Evolutionary conservation across 495 filamentous ascomycete genomes (phyloP), one percentile per base, ranked within the genome.

Genomic region (Oleoguttula mirabilis): DNA sequence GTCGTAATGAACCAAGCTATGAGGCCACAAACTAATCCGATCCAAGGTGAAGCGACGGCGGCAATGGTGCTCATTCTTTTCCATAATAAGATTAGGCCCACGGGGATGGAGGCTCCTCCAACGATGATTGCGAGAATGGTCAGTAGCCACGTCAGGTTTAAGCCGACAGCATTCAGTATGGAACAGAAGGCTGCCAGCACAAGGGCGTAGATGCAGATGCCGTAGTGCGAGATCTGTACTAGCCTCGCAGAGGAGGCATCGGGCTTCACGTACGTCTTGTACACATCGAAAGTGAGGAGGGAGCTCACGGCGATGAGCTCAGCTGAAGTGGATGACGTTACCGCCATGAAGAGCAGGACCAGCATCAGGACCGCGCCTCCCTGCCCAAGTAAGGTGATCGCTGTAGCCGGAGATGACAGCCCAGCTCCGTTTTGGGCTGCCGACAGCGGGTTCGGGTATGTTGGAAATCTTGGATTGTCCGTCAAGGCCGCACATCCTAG

Each of bases 211-310:
- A 66, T 14, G 5, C 61, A 54, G 36, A 77, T 66, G 21, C 57
- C 58, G 38, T 55, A 55, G 51, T 74, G 71, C 37, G 63, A 67
- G 37, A 71, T 57, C 21, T 54, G 54, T 30, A 75, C 63, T 3
- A 77, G 58, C 14, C 63, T 54, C 4, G 55, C 53, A 5, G 65
- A 61, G 3, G 57, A 59, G 10, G 69, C 63, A 21, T 46, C 42
- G 11, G 66, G 69, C 10, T 66, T 68, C 50, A 68, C 56, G 52
- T 75, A 75, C 3, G 63, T 66, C 46, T 69, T 67, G 58, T 74
- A 76, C 41, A 75, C 52, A 47, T 75, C 70, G 47, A 72, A 76
- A 10, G 69, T 72, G 36, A 73, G 48, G 12, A 76, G 61, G 1
- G 68, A 69, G 0, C 67, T 68, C 25, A 70, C 68, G 10, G 71